Percentiles rank a stretch among this genome's conserved stretches.
Conservation (phyloP, 2,329 filamentous ascomycete species). For the Gliomastix tumulicola region DNA sequence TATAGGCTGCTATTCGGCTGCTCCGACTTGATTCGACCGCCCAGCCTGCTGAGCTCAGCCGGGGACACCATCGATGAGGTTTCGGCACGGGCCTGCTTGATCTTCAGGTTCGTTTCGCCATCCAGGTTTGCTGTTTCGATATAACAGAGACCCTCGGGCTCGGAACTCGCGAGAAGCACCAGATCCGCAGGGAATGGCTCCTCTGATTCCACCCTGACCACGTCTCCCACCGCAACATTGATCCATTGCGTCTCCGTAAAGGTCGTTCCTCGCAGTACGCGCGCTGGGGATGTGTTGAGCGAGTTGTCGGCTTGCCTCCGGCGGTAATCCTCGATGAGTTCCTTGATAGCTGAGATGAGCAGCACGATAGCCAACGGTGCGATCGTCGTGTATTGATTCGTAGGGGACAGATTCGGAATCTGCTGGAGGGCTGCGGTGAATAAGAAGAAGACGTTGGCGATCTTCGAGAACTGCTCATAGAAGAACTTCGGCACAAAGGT, state of each 20-base stretch:
- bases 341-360: slow-evolving; percentile 91
- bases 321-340: slow-evolving; percentile 88
- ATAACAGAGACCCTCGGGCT: slow-evolving; percentile 95
- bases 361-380: slow-evolving; percentile 87
- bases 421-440: slow-evolving; percentile 94
- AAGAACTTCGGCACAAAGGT: slow-evolving; percentile 97
- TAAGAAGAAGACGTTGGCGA: slow-evolving; percentile 98
- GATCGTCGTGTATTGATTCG: slow-evolving; percentile 93
- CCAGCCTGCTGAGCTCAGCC: slow-evolving; percentile 75
- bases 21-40: slow-evolving; percentile 84
- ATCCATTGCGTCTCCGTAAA: slow-evolving; percentile 92
- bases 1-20: slow-evolving; percentile 98
- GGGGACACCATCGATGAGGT: slow-evolving; percentile 83
- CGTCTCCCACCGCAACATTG: slow-evolving; percentile 86
- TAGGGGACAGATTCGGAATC: slow-evolving; percentile 90
- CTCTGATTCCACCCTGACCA: slow-evolving; percentile 88
- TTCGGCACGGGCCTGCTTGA: slow-evolving; percentile 95
- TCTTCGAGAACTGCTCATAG: slow-evolving; percentile 97
- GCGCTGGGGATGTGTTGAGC: slow-evolving; percentile 81
- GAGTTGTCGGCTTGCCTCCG: slow-evolving; percentile 79
- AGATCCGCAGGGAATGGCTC: slow-evolving; percentile 92
- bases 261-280: slow-evolving; percentile 71
- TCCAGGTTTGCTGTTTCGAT: slow-evolving; percentile 98
- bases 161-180: slow-evolving; percentile 86
- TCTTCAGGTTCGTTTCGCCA: slow-evolving; percentile 96